Conservation (phyloP, 805 yeast species). For the Candida nanaspora region DNA sequence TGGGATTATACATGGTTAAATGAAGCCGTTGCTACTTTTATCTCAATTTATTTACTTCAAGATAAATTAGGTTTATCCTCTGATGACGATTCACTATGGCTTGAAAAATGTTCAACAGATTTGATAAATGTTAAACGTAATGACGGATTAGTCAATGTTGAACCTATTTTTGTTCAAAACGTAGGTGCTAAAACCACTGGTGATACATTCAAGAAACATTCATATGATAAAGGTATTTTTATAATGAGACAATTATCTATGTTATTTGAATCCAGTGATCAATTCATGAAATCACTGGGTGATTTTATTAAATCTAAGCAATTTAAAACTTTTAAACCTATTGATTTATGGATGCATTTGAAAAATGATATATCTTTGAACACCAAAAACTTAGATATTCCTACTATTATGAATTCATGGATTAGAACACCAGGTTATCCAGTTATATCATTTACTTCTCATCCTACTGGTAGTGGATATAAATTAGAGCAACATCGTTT, state of each 20-base stretch:
- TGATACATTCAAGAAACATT: conserved; percentile 40
- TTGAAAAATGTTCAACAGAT: conserved; percentile 20
- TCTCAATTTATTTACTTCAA: conserved; percentile 18
- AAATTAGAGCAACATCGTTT: conserved; percentile 32
- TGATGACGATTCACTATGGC: conserved; percentile 26
- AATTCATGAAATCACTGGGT: conserved; percentile 26
- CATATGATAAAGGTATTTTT: conserved; percentile 56
- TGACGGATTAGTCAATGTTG: conserved; percentile 25
- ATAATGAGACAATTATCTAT: conserved; percentile 46
- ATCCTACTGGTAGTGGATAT: conserved; percentile 20
- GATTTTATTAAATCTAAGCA: conserved; percentile 29
- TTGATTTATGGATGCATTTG: conserved; percentile 45
- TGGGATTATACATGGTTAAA: conserved; percentile 71
- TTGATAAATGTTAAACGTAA: conserved; percentile 23
- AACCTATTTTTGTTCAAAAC: conserved; percentile 30
- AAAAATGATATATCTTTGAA: conserved; percentile 20
- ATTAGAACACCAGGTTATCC: conserved; percentile 55
- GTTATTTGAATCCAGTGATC: conserved; percentile 24
- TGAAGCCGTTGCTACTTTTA: conserved; percentile 76
- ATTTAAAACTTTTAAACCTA: conserved; percentile 36
- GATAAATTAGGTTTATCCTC: conserved; percentile 13
- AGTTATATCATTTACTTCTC: conserved; percentile 30
- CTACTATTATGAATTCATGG: conserved; percentile 54
- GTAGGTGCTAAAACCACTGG: conserved; percentile 30
- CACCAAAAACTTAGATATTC: conserved; percentile 32